Conservation (phyloP, 1,284 basidiomycete genomes). For the Psilocybe mexicana region DNA sequence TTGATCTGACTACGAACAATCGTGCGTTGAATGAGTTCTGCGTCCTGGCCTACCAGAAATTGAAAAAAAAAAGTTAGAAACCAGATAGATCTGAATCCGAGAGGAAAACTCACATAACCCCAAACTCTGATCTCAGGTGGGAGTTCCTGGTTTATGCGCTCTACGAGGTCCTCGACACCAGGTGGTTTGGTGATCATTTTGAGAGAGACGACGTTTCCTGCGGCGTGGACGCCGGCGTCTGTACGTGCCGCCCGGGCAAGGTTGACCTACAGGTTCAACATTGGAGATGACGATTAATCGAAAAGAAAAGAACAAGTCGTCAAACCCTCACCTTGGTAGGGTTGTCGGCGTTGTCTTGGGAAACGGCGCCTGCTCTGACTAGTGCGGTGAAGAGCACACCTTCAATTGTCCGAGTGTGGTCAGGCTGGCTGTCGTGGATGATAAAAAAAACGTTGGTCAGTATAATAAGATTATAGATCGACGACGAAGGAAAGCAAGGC, state of each 20-base stretch:
- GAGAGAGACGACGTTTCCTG: conserved; percentile 90
- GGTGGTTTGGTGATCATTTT: conserved; percentile 86
- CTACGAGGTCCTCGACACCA: conserved; percentile 68
- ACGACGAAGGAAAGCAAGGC: neutral
- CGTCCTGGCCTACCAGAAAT: conserved; percentile 56
- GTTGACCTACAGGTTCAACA: conserved; percentile 54
- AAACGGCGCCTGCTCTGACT: conserved; percentile 88
- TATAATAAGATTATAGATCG: neutral
- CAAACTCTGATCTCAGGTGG: conserved; percentile 93
- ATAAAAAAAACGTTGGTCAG: conserved; percentile 6
- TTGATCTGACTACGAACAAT: conserved; percentile 51
- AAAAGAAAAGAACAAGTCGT: no score
- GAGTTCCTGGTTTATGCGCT: conserved; percentile 83
- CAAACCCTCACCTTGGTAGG: conserved; percentile 81
- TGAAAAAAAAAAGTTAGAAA: neutral
- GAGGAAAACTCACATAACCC: conserved; percentile 64
- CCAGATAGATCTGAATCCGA: neutral
- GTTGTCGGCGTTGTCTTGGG: conserved; percentile 90
- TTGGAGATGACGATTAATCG: neutral
- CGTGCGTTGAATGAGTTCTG: conserved; percentile 94
- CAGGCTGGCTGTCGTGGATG: conserved; percentile 46
- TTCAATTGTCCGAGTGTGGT: conserved; percentile 81
- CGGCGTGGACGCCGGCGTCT: conserved; percentile 97
- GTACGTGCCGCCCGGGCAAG: conserved; percentile 92
- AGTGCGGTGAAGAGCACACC: conserved; percentile 88